Percentiles rank a stretch among this genome's conserved stretches.
Evolutionary conservation across 495 filamentous ascomycete genomes (phyloP).

Genomic region (Xylaria castorea): DNA sequence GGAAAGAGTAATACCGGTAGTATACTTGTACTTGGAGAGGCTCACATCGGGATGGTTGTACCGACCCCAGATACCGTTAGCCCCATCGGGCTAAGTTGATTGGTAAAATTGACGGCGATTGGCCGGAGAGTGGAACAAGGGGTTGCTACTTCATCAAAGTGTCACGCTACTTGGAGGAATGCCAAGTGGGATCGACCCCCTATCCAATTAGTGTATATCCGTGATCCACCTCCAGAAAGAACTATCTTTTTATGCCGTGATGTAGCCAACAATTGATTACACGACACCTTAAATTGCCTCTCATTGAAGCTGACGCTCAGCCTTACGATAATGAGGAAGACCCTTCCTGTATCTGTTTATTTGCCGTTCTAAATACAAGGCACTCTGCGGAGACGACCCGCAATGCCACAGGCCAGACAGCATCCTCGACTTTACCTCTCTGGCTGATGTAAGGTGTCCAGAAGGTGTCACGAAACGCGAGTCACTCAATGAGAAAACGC

Average conservation of each 20-base stretch:
- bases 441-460: slow-evolving; percentile 18
- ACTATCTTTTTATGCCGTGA: neutral
- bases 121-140: neutral
- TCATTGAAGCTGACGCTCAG: neutral
- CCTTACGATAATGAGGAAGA: slow-evolving; percentile 6
- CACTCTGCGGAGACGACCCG: neutral
- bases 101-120: neutral
- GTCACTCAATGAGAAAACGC: neutral
- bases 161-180: slow-evolving; percentile 16
- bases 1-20: neutral
- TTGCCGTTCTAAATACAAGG: neutral
- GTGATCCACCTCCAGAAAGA: slow-evolving; percentile 9
- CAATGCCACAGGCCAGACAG: slow-evolving; percentile 21
- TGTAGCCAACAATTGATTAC: neutral
- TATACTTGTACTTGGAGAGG: neutral
- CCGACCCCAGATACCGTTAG: slow-evolving; percentile 10
- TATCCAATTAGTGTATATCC: slow-evolving; percentile 23
- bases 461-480: neutral
- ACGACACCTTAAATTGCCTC: neutral
- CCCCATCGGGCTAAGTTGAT: neutral
- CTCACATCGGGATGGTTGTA: neutral
- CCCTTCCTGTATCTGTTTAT: neutral
- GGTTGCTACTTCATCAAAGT: slow-evolving; percentile 9
- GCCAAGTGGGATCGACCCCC: slow-evolving; percentile 18
- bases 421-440: slow-evolving; percentile 1